A percentile compares a stretch with the other conserved stretches of the same genome.
phyloP scores from a whole-genome alignment of 805 yeast genomes.

The Pichia sporocuriosa region DNA sequence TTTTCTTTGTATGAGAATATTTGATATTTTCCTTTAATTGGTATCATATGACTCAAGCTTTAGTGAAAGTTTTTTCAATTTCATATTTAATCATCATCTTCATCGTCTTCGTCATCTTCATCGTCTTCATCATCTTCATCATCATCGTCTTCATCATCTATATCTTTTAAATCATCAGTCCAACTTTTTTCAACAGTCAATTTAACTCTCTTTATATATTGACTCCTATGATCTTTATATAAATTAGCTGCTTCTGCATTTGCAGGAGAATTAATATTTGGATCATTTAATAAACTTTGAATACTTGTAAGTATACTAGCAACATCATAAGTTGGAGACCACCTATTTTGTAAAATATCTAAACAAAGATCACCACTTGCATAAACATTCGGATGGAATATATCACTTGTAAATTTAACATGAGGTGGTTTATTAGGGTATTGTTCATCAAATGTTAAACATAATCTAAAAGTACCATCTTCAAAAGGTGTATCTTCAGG shows the following conservation, averaged over 20 bases:
- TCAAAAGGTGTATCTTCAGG: constrained; percentile 97
- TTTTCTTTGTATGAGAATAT: too few relatives aligned
- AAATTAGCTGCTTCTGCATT: constrained; percentile 96
- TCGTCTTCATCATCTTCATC: constrained; percentile 28
- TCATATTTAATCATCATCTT: not conserved
- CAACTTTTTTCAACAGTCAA: constrained; percentile 94
- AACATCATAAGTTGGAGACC: constrained; percentile 98
- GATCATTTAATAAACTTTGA: constrained; percentile 89
- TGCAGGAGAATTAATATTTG: constrained; percentile 94
- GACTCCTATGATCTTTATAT: constrained; percentile 90
- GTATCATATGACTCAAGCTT: too few relatives aligned
- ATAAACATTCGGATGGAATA: constrained; percentile 98
- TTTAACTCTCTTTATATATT: constrained; percentile 83
- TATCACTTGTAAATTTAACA: constrained; percentile 84
- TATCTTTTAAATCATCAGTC: constrained; percentile 70
- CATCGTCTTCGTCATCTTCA: constrained; percentile 21
- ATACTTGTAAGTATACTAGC: constrained; percentile 90
- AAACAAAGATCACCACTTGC: constrained; percentile 93
- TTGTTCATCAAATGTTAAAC: constrained; percentile 88
- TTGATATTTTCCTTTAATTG: too few relatives aligned
- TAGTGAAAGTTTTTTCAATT: too few relatives aligned
- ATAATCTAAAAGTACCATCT: constrained; percentile 89
- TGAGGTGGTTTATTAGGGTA: constrained; percentile 96
- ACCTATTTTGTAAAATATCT: constrained; percentile 91
- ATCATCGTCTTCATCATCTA: constrained; percentile 42